A percentile compares a stretch with the other conserved stretches of the same genome.
Conservation (phyloP, 2,329 filamentous ascomycete species). For the Fusarium buharicum region DNA sequence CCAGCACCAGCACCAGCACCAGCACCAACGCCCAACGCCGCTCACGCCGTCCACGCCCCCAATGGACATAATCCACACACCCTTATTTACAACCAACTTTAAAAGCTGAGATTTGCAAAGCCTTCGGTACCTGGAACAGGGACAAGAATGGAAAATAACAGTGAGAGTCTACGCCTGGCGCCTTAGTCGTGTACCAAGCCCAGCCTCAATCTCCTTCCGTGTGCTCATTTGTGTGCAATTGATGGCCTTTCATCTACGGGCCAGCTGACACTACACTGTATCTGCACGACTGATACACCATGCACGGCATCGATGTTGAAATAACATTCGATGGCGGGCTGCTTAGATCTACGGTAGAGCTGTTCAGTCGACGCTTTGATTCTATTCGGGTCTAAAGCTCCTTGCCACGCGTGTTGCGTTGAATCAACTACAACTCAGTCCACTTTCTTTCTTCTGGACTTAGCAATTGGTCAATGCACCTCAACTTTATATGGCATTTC, state of each 20-base stretch:
- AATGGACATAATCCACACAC: slow-evolving; percentile 13
- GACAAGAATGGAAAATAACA: slow-evolving; percentile 1
- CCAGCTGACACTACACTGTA: slow-evolving; percentile 6
- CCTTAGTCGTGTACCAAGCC: slow-evolving; percentile 10
- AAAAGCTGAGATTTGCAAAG: slow-evolving; percentile 10
- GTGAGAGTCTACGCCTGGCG: neutral
- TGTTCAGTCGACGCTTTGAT: slow-evolving; percentile 36
- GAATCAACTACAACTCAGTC: slow-evolving; percentile 37
- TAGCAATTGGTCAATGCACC: slow-evolving; percentile 41
- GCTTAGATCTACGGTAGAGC: slow-evolving; percentile 28
- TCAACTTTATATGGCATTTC: slow-evolving; percentile 27
- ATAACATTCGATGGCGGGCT: slow-evolving; percentile 4
- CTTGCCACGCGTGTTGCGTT: slow-evolving; percentile 29
- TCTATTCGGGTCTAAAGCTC: slow-evolving; percentile 31
- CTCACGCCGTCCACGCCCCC: slow-evolving; percentile 13
- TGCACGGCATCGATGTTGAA: slow-evolving; percentile 14
- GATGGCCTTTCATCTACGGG: neutral
- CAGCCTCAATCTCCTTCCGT: slow-evolving; percentile 8
- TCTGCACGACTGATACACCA: slow-evolving; percentile 28
- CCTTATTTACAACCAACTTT: slow-evolving; percentile 20
- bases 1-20: slow-evolving; percentile 19
- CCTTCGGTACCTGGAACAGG: slow-evolving; percentile 22
- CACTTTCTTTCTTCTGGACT: slow-evolving; percentile 31
- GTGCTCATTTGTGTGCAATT: slow-evolving; percentile 21
- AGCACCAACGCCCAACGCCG: slow-evolving; percentile 16